Evolutionary conservation across 1,284 basidiomycete genomes (phyloP).

Genomic region (Ceraceosorus guamensis): DNA sequence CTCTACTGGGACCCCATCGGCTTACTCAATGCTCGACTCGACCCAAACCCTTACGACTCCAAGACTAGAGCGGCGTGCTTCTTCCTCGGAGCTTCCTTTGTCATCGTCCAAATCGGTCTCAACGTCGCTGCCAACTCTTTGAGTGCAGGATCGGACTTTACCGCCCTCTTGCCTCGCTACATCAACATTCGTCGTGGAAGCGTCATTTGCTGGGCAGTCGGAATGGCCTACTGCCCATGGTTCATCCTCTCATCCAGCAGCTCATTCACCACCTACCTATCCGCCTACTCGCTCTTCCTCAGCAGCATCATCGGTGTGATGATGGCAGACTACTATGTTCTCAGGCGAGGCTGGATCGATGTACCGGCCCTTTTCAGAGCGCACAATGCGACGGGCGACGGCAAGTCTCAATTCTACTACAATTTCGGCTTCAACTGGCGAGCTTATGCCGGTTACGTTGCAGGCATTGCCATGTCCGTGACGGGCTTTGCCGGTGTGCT

Average conservation of each 20-base stretch:
- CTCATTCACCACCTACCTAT: constrained; percentile 73
- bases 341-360: constrained; percentile 65
- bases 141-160: constrained; percentile 75
- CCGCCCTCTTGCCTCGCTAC: constrained; percentile 65
- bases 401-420: constrained; percentile 58
- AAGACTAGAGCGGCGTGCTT: constrained; percentile 50
- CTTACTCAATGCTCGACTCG: constrained; percentile 63
- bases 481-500: constrained; percentile 60
- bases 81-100: constrained; percentile 63
- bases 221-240: constrained; percentile 69
- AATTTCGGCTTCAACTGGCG: constrained; percentile 60
- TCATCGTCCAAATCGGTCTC: constrained; percentile 60
- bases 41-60: constrained; percentile 58
- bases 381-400: constrained; percentile 54
- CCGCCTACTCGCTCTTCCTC: constrained; percentile 56
- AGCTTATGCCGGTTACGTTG: constrained; percentile 64
- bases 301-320: constrained; percentile 48
- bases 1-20: constrained; percentile 74
- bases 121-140: constrained; percentile 74
- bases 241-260: constrained; percentile 68
- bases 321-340: constrained; percentile 63
- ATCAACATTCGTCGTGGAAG: constrained; percentile 79
- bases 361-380: constrained; percentile 60
- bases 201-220: constrained; percentile 68
- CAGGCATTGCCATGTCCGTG: constrained; percentile 73